Conservation (phyloP, 2,329 filamentous ascomycete species). For the Domatiomyces catenatus region DNA sequence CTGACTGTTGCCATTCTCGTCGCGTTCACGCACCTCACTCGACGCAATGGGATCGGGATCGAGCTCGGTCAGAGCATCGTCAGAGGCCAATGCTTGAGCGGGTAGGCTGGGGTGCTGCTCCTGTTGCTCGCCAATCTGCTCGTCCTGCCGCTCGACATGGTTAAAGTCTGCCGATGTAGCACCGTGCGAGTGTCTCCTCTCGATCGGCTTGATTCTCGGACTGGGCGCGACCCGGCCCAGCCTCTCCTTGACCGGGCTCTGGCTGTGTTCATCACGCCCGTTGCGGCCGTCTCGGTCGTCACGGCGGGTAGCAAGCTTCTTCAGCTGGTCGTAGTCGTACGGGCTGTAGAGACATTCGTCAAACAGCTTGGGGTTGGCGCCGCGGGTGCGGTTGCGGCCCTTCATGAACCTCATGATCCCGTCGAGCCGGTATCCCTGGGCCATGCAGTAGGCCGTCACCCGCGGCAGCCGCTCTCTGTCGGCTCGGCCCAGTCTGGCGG, state of each 20-base stretch:
- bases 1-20: neutral
- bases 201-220: constrained; percentile 11
- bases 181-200: constrained; percentile 41
- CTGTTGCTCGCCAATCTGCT: constrained; percentile 47
- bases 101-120: constrained; percentile 20
- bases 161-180: constrained; percentile 52
- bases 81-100: constrained; percentile 9
- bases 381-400: constrained; percentile 58
- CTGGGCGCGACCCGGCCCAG: constrained; percentile 10
- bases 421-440: constrained; percentile 80
- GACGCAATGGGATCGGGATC: constrained; percentile 4
- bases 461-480: constrained; percentile 74
- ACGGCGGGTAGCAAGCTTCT: constrained; percentile 27
- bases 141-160: constrained; percentile 40
- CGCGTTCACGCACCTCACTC: neutral
- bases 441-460: constrained; percentile 93
- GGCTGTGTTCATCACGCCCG: constrained; percentile 6
- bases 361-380: constrained; percentile 76
- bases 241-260: constrained; percentile 12
- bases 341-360: constrained; percentile 97
- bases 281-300: constrained; percentile 5
- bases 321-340: constrained; percentile 56
- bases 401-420: constrained; percentile 83
- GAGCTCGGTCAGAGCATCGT: constrained; percentile 3
- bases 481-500: constrained; percentile 80